Evolutionary conservation across 2,329 filamentous ascomycete species (phyloP).

Genomic region (Penicillium sclerotiorum): DNA sequence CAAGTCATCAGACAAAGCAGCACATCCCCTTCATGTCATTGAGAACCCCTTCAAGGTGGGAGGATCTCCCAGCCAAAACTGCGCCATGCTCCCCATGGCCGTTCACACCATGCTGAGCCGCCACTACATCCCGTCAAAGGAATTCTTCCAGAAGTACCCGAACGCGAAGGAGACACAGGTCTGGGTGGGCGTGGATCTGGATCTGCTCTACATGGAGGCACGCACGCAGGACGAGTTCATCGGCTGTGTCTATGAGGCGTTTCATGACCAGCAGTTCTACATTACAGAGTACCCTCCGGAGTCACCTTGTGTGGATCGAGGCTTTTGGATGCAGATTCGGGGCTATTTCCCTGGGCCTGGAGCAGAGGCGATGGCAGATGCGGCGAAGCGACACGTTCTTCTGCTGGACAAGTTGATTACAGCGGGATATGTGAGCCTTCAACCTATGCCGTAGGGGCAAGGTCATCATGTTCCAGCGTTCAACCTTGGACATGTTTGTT

Average conservation of each 20-base stretch:
- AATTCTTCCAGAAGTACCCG: neutral
- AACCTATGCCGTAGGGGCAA: neutral
- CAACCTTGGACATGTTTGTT: neutral
- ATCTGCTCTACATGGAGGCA: neutral
- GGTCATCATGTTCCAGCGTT: too few species aligned
- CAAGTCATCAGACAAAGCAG: neutral
- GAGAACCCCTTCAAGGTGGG: neutral
- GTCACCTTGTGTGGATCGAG: neutral
- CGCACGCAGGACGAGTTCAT: neutral
- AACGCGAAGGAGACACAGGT: neutral
- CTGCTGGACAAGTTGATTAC: neutral
- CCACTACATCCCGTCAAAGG: neutral
- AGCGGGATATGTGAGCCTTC: neutral
- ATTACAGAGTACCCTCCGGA: neutral
- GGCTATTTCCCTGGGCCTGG: neutral
- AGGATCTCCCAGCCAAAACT: neutral
- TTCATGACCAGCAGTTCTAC: neutral
- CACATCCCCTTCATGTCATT: neutral
- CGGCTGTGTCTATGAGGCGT: neutral
- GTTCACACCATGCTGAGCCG: neutral
- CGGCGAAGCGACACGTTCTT: neutral
- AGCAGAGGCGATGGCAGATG: neutral
- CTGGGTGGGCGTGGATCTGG: constrained; percentile 1
- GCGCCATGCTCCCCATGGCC: neutral
- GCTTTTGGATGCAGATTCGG: constrained; percentile 1